phyloP scores from a whole-genome alignment of 192 early-diverging fungal genomes.

The Entophlyctis helioformis region DNA sequence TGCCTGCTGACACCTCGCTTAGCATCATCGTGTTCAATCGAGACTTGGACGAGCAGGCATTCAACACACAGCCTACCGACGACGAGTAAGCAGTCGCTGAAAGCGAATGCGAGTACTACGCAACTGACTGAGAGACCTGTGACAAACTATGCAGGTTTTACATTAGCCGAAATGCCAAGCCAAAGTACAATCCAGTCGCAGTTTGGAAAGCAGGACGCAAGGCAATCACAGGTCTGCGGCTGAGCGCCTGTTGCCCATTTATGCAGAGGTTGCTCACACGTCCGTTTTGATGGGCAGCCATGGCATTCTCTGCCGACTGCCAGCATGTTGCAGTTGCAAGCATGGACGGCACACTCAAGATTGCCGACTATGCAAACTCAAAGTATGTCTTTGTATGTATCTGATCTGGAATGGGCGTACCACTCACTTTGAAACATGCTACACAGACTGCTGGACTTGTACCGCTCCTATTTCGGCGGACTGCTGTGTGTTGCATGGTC shows the following conservation, averaged over 20 bases:
- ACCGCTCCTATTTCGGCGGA: conserved; percentile 74
- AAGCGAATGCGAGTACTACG: too few species aligned
- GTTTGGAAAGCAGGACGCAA: background rate
- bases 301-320: conserved; percentile 75
- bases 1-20: too few species aligned
- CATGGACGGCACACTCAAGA: conserved; percentile 66
- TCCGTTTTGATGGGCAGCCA: conserved; percentile 19
- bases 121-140: background rate
- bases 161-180: too few species aligned
- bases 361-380: conserved; percentile 65
- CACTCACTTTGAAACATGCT: background rate
- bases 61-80: too few species aligned
- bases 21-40: too few species aligned
- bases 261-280: too few species aligned
- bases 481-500: conserved; percentile 82
- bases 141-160: too few species aligned
- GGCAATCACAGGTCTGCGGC: background rate
- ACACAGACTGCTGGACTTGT: conserved; percentile 58
- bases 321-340: conserved; percentile 67
- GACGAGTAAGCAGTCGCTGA: too few species aligned
- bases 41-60: too few species aligned
- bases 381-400: conserved; percentile 11
- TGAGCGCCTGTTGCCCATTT: too few species aligned
- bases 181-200: too few species aligned
- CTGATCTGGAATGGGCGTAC: background rate